Conservation (phyloP, 2,329 filamentous ascomycete genomes). For the Pyrenochaeta sp. region DNA sequence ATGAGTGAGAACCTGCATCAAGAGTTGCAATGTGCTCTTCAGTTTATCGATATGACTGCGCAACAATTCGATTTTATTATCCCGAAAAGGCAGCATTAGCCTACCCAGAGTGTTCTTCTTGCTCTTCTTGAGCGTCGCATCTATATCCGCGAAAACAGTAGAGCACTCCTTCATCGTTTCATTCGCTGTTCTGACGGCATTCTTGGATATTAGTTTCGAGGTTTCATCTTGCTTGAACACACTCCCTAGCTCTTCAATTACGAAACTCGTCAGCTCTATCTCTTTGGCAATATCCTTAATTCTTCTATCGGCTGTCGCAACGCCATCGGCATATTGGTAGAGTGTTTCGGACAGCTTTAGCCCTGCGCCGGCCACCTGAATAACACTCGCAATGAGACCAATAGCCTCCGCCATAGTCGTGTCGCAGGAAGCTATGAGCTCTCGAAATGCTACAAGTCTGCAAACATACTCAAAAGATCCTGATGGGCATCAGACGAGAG, state of each 20-base stretch:
- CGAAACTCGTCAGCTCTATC: conserved; percentile 36
- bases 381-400: conserved; percentile 40
- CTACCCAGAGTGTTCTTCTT: conserved; percentile 36
- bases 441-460: neutral
- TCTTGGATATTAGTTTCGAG: conserved; percentile 32
- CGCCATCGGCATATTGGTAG: conserved; percentile 42
- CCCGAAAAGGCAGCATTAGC: conserved; percentile 41
- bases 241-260: conserved; percentile 38
- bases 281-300: conserved; percentile 42
- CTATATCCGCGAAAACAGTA: conserved; percentile 35
- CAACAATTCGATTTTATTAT: conserved; percentile 40
- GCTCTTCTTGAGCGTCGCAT: conserved; percentile 33
- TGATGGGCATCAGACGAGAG: neutral
- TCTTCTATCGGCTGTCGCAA: conserved; percentile 38
- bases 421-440: neutral
- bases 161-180: conserved; percentile 41
- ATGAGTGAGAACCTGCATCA: conserved; percentile 40
- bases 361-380: conserved; percentile 41
- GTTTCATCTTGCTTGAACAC: conserved; percentile 39
- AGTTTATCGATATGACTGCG: conserved; percentile 40
- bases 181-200: conserved; percentile 35
- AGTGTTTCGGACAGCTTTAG: conserved; percentile 40
- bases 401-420: conserved; percentile 34
- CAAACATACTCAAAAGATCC: neutral
- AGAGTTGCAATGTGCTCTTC: conserved; percentile 40